A percentile compares a stretch with the other conserved stretches of the same genome.
These are phyloP conservation scores for Penicillium polonicum DNA, from an alignment of 2,329 filamentous ascomycete genomes.

Conservation along the genomic window DNA sequence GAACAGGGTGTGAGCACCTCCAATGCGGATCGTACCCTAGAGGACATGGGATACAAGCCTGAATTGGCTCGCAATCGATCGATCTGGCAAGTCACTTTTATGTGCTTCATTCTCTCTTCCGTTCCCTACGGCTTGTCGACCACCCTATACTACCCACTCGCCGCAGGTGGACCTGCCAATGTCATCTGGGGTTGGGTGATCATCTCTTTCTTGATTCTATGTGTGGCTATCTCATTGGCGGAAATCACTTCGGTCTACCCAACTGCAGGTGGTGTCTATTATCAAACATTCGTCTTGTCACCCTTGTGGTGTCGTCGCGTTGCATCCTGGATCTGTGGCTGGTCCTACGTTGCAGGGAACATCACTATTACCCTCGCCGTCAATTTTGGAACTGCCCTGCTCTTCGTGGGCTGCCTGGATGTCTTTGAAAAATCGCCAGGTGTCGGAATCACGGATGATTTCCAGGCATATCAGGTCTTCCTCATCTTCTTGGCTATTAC, in stretches of 20 bases:
- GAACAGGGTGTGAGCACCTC: constrained; percentile 11
- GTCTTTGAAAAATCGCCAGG: constrained; percentile 52
- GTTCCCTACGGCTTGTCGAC: constrained; percentile 65
- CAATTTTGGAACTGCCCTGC: constrained; percentile 66
- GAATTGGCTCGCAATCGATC: constrained; percentile 62
- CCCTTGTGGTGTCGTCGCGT: constrained; percentile 63
- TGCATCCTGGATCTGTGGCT: constrained; percentile 66
- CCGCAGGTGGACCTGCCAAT: constrained; percentile 67
- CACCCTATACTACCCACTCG: constrained; percentile 66
- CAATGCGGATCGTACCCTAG: constrained; percentile 21
- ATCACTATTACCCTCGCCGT: constrained; percentile 74
- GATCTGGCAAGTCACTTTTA: constrained; percentile 24
- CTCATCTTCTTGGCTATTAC: constrained; percentile 70
- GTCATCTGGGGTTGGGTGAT: constrained; percentile 69
- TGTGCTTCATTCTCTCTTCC: constrained; percentile 66
- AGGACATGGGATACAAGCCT: constrained; percentile 60
- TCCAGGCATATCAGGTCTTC: constrained; percentile 62
- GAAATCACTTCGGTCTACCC: constrained; percentile 68
- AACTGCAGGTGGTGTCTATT: constrained; percentile 67
- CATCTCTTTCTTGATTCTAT: constrained; percentile 60
- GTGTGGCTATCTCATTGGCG: constrained; percentile 63
- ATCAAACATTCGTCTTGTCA: constrained; percentile 65
- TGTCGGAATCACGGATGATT: constrained; percentile 54
- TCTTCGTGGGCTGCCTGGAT: constrained; percentile 56
- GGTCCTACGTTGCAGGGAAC: constrained; percentile 74